Evolutionary conservation across 306 rosid species (phyloP), one percentile per base, ranked within the genome.

Genomic region (Quercus alba): DNA sequence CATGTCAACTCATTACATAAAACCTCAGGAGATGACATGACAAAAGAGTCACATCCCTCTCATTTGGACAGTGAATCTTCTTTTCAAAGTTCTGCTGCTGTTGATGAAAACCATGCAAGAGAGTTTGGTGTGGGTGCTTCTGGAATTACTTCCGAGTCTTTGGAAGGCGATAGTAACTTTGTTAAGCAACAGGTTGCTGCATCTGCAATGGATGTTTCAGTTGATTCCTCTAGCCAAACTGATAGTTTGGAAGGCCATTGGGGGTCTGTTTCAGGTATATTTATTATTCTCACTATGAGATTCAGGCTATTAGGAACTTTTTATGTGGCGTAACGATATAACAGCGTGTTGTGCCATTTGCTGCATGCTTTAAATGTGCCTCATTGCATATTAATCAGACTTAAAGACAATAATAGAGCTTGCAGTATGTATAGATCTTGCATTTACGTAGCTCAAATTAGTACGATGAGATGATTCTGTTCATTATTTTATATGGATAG

Each of bases 211-310:
- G 98, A 90, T 83, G 81, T 84, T 76, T 87, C 93, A 51, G 86
- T 87, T 79, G 89, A 89, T 72, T 83, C 89, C 1, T 28, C 85
- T 81, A 93, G 98, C 88, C 88, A 62, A 82, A 78, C 90, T 52
- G 97, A 92, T 74, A 92, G 97, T 85, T 80, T 93, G 81, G 96
- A 93, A 41, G 94, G 92, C 74, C 85, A 91, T 77, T 91, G 97
- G 96, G 98, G 99, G 38, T 93, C 98, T 79, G 87, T 90, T 72
- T 91, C 98, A 91, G 99, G 99, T 95, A 90, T 6, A 58, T 56
- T 67, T 44, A 9, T 76, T 51, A 64, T 28, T 71, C 28, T 9
- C 70, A 38, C 56, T 75, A 33, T 56, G 33, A 28, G 49, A 18
- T 54, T 31, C 41, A 31, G 23, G 70, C 52, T 70, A 0, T 30